Conservation (phyloP, 2,329 filamentous ascomycete species). For the Helicocarpus griseus region DNA sequence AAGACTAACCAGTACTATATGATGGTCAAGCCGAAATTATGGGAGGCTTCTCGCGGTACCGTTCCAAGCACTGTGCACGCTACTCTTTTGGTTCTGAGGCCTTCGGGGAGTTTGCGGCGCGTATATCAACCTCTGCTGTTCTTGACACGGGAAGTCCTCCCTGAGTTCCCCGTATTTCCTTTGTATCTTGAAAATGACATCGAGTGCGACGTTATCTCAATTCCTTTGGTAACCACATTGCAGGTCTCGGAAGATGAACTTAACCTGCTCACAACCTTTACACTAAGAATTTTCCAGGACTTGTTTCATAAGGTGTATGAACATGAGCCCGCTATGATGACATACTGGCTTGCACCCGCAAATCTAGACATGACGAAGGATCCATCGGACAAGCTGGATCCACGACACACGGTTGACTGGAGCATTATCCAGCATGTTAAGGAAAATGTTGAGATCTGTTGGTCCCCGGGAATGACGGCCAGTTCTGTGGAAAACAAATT, state of each 20-base stretch:
- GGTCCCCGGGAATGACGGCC: conserved; percentile 33
- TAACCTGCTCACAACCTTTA: conserved; percentile 58
- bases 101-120: conserved; percentile 48
- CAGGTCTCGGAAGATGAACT: conserved; percentile 34
- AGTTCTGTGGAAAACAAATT: conserved; percentile 40
- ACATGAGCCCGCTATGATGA: conserved; percentile 51
- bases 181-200: conserved; percentile 61
- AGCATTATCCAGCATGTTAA: conserved; percentile 26
- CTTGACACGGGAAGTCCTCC: conserved; percentile 57
- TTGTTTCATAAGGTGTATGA: conserved; percentile 84
- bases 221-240: conserved; percentile 37
- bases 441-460: conserved; percentile 31
- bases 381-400: conserved; percentile 1
- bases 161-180: conserved; percentile 56
- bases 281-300: conserved; percentile 66
- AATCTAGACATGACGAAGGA: conserved; percentile 7
- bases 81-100: conserved; percentile 50
- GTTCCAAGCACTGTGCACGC: conserved; percentile 49
- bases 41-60: conserved; percentile 43
- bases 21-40: conserved; percentile 67
- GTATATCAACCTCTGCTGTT: conserved; percentile 57
- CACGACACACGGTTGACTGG: conserved; percentile 36
- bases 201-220: conserved; percentile 48
- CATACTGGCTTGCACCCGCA: conserved; percentile 73
- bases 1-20: conserved; percentile 66